Evolutionary conservation across 495 filamentous ascomycete species (phyloP).

Genomic region (Sporormia fimetaria): DNA sequence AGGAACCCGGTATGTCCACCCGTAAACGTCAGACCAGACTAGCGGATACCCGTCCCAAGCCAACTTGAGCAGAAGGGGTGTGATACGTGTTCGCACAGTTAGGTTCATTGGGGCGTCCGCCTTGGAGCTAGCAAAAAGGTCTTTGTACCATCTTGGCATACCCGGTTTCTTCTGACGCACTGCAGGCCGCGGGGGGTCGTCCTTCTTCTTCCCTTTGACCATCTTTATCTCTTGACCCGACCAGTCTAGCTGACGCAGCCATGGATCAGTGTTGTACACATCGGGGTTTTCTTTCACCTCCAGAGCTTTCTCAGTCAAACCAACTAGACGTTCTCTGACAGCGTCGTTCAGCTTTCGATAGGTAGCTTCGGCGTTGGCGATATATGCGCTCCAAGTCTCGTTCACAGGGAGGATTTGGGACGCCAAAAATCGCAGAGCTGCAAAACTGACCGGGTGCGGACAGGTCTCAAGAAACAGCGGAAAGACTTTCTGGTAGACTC

Average conservation of each 20-base stretch:
- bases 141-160: conserved; percentile 94
- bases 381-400: conserved; percentile 73
- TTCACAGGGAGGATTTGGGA: conserved; percentile 87
- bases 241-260: conserved; percentile 93
- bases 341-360: conserved; percentile 65
- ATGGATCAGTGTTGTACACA: conserved; percentile 65
- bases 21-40: conserved; percentile 83
- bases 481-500: conserved; percentile 84
- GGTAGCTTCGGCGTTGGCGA: conserved; percentile 68
- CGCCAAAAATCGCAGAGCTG: conserved; percentile 80
- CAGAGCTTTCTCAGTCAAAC: conserved; percentile 63
- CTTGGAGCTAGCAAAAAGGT: conserved; percentile 61
- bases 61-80: conserved; percentile 72
- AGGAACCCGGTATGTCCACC: conserved; percentile 82
- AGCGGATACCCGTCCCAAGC: conserved; percentile 84
- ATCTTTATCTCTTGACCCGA: conserved; percentile 81
- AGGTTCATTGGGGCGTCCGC: conserved; percentile 53
- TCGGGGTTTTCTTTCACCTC: conserved; percentile 56
- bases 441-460: conserved; percentile 95
- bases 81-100: conserved; percentile 79
- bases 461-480: conserved; percentile 77
- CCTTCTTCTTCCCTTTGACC: conserved; percentile 82
- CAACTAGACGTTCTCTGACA: conserved; percentile 60
- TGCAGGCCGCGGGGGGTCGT: conserved; percentile 62
- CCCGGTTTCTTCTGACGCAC: conserved; percentile 85